phyloP scores from a whole-genome alignment of 2,329 filamentous ascomycete genomes.

The Nemania sp. region DNA sequence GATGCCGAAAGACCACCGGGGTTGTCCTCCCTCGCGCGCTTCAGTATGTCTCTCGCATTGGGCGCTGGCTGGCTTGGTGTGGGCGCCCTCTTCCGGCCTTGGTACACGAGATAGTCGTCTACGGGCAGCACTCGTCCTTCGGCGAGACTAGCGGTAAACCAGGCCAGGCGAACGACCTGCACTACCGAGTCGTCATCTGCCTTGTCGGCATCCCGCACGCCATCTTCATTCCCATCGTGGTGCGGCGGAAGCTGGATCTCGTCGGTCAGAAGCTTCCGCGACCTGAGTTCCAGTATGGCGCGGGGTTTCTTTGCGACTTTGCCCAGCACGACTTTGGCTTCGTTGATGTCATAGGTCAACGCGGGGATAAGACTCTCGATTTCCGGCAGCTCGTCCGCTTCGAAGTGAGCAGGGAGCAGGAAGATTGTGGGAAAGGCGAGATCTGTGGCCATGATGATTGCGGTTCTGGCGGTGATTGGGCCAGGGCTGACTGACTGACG shows the following conservation, averaged over 20 bases:
- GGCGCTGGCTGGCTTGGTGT: constrained; percentile 21
- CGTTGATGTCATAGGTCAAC: constrained; percentile 71
- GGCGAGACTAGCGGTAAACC: constrained; percentile 60
- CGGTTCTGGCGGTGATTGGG: too few relatives aligned
- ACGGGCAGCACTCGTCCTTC: constrained; percentile 51
- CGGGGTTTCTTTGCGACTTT: constrained; percentile 71
- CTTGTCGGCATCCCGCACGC: not conserved
- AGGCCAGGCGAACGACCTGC: constrained; percentile 62
- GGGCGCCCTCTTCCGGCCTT: constrained; percentile 46
- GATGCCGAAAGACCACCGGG: constrained; percentile 24
- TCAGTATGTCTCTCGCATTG: constrained; percentile 38
- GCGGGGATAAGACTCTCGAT: constrained; percentile 67
- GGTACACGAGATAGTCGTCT: constrained; percentile 58
- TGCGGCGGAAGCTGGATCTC: constrained; percentile 43
- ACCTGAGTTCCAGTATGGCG: constrained; percentile 77
- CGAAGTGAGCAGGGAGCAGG: constrained; percentile 72
- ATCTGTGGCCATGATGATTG: constrained; percentile 33
- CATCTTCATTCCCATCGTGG: constrained; percentile 4
- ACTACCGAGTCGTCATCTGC: constrained; percentile 39
- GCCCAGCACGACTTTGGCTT: constrained; percentile 76
- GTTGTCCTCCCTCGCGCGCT: constrained; percentile 38
- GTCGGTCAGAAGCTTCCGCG: constrained; percentile 63
- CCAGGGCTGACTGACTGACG: too few relatives aligned
- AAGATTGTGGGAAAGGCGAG: constrained; percentile 67
- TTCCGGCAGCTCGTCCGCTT: constrained; percentile 62